Percentiles rank a stretch among this genome's conserved stretches.
phyloP scores from a whole-genome alignment of 768 basidiomycete species.

The Lactifluus echinatus region DNA sequence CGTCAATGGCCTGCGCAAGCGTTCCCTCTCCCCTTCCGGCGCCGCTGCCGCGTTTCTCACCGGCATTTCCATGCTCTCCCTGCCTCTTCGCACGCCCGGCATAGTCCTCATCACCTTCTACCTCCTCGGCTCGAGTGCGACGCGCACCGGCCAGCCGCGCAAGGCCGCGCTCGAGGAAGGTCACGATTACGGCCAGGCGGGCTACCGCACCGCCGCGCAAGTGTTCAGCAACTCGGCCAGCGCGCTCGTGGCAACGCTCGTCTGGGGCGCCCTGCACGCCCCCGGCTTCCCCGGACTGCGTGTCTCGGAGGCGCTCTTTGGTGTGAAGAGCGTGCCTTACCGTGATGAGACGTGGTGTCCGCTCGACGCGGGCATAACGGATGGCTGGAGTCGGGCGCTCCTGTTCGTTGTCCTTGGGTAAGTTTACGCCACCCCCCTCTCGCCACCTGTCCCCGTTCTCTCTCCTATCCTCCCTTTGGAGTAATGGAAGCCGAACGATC shows the following conservation, averaged over 20 bases:
- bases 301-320: constrained; percentile 14
- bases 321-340: constrained; percentile 27
- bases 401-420: constrained; percentile 62
- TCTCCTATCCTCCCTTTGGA: neutral
- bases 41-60: constrained; percentile 69
- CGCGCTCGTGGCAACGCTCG: constrained; percentile 46
- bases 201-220: constrained; percentile 71
- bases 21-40: constrained; percentile 70
- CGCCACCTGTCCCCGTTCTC: neutral
- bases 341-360: constrained; percentile 53
- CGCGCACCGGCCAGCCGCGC: constrained; percentile 71
- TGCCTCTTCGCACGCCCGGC: constrained; percentile 58
- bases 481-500: neutral
- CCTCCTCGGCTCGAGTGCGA: constrained; percentile 70
- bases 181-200: constrained; percentile 53
- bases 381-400: constrained; percentile 51
- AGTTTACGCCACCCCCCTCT: constrained; percentile 21
- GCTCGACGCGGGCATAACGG: constrained; percentile 33
- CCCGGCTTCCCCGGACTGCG: constrained; percentile 29
- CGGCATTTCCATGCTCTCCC: constrained; percentile 64
- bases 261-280: constrained; percentile 58
- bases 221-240: constrained; percentile 75
- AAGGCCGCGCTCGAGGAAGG: constrained; percentile 77
- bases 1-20: constrained; percentile 60
- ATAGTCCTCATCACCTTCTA: constrained; percentile 69